Percentiles rank a stretch among this genome's conserved stretches.
Evolutionary conservation across 441 rosid species (phyloP).

Genomic region (Geranium incanum): DNA sequence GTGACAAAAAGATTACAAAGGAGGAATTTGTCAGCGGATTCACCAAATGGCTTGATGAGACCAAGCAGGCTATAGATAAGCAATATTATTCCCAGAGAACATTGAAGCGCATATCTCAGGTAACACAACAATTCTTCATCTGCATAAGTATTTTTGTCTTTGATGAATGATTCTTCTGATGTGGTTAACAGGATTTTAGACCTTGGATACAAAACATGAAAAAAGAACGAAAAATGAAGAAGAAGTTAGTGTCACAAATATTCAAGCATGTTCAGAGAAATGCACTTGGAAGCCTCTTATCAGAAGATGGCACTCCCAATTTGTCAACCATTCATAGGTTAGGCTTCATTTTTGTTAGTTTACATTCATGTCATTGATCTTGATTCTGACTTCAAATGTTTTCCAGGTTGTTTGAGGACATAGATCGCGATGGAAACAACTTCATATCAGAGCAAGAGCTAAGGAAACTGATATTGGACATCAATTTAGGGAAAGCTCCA

Average conservation of each 20-base stretch:
- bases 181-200: slow-evolving; percentile 15
- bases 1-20: slow-evolving; percentile 20
- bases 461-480: slow-evolving; percentile 14
- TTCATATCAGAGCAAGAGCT: slow-evolving; percentile 21
- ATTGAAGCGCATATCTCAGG: slow-evolving; percentile 17
- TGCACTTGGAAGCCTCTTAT: slow-evolving; percentile 19
- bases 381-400: not conserved
- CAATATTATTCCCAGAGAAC: slow-evolving; percentile 9
- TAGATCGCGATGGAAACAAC: slow-evolving; percentile 20
- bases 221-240: slow-evolving; percentile 24
- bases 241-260: slow-evolving; percentile 20
- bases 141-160: not conserved
- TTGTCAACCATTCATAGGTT: slow-evolving; percentile 6
- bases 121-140: not conserved
- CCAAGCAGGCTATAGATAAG: slow-evolving; percentile 14
- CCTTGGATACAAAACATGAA: slow-evolving; percentile 23
- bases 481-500: slow-evolving; percentile 22
- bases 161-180: not conserved
- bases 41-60: slow-evolving; percentile 23
- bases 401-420: slow-evolving; percentile 22
- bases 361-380: not conserved
- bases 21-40: slow-evolving; percentile 20
- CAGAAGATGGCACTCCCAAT: slow-evolving; percentile 25
- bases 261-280: slow-evolving; percentile 17
- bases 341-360: not conserved